Conservation (phyloP, 805 yeast species). For the Scheffersomyces stipitis region DNA sequence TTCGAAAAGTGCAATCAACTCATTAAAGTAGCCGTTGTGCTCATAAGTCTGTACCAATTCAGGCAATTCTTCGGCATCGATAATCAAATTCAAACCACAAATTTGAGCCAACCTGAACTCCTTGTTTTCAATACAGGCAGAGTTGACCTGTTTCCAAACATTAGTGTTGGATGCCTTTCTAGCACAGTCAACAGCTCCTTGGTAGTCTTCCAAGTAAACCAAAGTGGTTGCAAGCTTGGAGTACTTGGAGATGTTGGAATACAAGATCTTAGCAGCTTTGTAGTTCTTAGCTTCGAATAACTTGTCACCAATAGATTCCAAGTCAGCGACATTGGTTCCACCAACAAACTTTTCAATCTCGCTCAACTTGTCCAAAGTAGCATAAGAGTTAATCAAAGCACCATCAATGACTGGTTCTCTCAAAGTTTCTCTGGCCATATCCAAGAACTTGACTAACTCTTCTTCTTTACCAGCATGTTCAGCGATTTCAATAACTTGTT, state of each 20-base stretch:
- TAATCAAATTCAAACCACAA: slow-evolving; percentile 95
- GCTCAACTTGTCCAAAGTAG: slow-evolving; percentile 67
- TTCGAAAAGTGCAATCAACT: slow-evolving; percentile 88
- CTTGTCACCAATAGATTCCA: slow-evolving; percentile 90
- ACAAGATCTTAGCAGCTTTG: slow-evolving; percentile 90
- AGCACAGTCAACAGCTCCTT: slow-evolving; percentile 97
- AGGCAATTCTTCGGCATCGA: slow-evolving; percentile 95
- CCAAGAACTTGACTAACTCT: slow-evolving; percentile 80
- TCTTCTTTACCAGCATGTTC: slow-evolving; percentile 96
- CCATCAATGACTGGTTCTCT: slow-evolving; percentile 94
- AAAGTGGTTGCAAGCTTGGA: slow-evolving; percentile 95
- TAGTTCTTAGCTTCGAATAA: slow-evolving; percentile 78
- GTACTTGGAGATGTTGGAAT: slow-evolving; percentile 85
- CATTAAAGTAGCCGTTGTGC: slow-evolving; percentile 85
- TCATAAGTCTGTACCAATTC: slow-evolving; percentile 88
- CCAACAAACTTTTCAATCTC: slow-evolving; percentile 85
- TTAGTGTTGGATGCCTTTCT: slow-evolving; percentile 91
- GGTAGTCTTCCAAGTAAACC: slow-evolving; percentile 89
- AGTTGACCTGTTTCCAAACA: slow-evolving; percentile 97
- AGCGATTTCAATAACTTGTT: slow-evolving; percentile 87
- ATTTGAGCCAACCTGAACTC: slow-evolving; percentile 97
- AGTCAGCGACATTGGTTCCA: slow-evolving; percentile 89
- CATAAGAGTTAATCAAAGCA: slow-evolving; percentile 84
- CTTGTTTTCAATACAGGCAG: slow-evolving; percentile 91
- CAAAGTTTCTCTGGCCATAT: slow-evolving; percentile 88